phyloP scores from a whole-genome alignment of 768 basidiomycete genomes.

The Thelephora ganbajun region DNA sequence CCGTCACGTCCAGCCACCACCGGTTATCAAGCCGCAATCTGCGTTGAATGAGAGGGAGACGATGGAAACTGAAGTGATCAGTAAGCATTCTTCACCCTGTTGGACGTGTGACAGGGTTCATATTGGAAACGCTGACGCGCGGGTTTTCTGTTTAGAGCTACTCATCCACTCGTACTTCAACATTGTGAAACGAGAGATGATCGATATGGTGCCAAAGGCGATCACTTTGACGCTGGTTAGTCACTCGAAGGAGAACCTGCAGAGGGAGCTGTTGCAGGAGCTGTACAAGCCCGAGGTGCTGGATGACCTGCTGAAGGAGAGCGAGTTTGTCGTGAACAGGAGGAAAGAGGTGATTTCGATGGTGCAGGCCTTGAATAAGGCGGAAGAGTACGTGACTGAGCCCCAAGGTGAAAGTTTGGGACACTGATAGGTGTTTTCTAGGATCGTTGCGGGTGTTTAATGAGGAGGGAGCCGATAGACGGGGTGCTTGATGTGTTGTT shows the following conservation, averaged over 20 bases:
- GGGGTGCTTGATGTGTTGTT: too few species aligned
- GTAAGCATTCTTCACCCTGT: slow-evolving; percentile 34
- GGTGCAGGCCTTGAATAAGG: slow-evolving; percentile 91
- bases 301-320: slow-evolving; percentile 90
- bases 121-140: too few species aligned
- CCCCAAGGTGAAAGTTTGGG: slow-evolving; percentile 2
- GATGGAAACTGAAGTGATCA: slow-evolving; percentile 99
- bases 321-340: slow-evolving; percentile 75
- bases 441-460: slow-evolving; percentile 53
- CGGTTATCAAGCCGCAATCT: slow-evolving; percentile 78
- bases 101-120: not conserved
- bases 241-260: slow-evolving; percentile 87
- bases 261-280: slow-evolving; percentile 87
- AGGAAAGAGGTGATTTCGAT: slow-evolving; percentile 91
- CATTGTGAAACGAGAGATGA: slow-evolving; percentile 98
- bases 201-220: slow-evolving; percentile 98
- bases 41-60: slow-evolving; percentile 89
- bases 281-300: slow-evolving; percentile 95
- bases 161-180: slow-evolving; percentile 96
- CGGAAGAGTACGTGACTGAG: slow-evolving; percentile 65
- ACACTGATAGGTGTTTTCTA: slow-evolving; percentile 10
- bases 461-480: not conserved
- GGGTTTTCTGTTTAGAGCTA: slow-evolving; percentile 44
- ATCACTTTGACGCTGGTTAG: slow-evolving; percentile 85
- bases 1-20: slow-evolving; percentile 45